These are phyloP conservation scores for Serendipita indica DNA, from an alignment of 768 basidiomycete species.

Conservation along the genomic window DNA sequence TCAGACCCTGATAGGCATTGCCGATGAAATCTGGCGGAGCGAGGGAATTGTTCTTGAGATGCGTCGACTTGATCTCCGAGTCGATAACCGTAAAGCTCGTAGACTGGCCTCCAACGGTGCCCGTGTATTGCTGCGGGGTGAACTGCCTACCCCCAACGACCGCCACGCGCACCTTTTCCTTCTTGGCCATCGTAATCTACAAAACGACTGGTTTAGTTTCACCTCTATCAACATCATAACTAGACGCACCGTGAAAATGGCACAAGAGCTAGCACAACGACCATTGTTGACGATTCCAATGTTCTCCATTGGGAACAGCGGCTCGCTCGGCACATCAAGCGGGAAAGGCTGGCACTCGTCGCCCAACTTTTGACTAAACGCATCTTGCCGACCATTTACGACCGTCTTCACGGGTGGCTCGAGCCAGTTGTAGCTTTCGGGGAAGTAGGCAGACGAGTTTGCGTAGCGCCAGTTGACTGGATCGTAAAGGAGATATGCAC, in stretches of 20 bases:
- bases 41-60: slow-evolving; percentile 38
- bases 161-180: slow-evolving; percentile 41
- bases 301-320: slow-evolving; percentile 35
- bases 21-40: slow-evolving; percentile 42
- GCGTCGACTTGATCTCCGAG: slow-evolving; percentile 41
- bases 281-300: slow-evolving; percentile 45
- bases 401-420: slow-evolving; percentile 27
- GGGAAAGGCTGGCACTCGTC: slow-evolving; percentile 26
- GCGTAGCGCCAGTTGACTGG: slow-evolving; percentile 35
- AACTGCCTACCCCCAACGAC: slow-evolving; percentile 39
- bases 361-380: slow-evolving; percentile 33
- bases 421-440: slow-evolving; percentile 33
- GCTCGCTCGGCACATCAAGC: slow-evolving; percentile 26
- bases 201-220: not conserved
- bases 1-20: slow-evolving; percentile 33
- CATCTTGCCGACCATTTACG: slow-evolving; percentile 36
- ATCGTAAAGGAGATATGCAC: slow-evolving; percentile 33
- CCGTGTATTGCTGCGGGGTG: slow-evolving; percentile 41
- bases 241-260: slow-evolving; percentile 23
- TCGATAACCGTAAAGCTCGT: slow-evolving; percentile 43
- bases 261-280: slow-evolving; percentile 31
- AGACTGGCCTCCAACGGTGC: slow-evolving; percentile 49
- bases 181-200: slow-evolving; percentile 45
- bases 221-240: not conserved
- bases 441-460: slow-evolving; percentile 28